phyloP scores from a whole-genome alignment of 257 asterid species.

The Capsicum chinense region DNA sequence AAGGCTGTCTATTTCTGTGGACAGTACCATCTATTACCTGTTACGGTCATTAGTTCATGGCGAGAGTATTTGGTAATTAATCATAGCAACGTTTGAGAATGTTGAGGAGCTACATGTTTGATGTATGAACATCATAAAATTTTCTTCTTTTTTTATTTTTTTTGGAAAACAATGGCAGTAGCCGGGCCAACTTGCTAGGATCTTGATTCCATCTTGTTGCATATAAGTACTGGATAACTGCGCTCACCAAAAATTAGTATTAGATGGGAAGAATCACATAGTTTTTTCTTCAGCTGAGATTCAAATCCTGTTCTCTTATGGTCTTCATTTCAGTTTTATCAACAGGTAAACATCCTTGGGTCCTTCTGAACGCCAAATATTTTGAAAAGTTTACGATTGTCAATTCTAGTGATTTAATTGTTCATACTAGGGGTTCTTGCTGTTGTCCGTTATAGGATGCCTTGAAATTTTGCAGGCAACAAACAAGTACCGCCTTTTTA shows the following conservation, averaged over 20 bases:
- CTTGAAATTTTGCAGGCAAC: slow-evolving; percentile 19
- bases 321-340: slow-evolving; percentile 9
- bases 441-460: neutral
- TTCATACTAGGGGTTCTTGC: neutral
- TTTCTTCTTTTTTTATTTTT: neutral
- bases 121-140: neutral
- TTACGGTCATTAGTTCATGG: neutral
- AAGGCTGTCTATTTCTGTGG: neutral
- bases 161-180: slow-evolving; percentile 1
- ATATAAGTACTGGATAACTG: neutral
- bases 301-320: neutral
- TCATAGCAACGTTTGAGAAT: neutral
- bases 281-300: neutral
- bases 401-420: slow-evolving; percentile 4
- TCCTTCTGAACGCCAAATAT: neutral
- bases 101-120: neutral
- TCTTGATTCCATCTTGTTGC: neutral
- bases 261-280: neutral
- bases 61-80: neutral
- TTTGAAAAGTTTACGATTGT: neutral
- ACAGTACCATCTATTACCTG: neutral
- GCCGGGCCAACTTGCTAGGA: neutral
- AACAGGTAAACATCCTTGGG: slow-evolving; percentile 1
- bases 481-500: neutral
- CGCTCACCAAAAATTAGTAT: neutral